phyloP scores from a whole-genome alignment of 2,329 filamentous ascomycete genomes.

The Fusarium bulbicola region DNA sequence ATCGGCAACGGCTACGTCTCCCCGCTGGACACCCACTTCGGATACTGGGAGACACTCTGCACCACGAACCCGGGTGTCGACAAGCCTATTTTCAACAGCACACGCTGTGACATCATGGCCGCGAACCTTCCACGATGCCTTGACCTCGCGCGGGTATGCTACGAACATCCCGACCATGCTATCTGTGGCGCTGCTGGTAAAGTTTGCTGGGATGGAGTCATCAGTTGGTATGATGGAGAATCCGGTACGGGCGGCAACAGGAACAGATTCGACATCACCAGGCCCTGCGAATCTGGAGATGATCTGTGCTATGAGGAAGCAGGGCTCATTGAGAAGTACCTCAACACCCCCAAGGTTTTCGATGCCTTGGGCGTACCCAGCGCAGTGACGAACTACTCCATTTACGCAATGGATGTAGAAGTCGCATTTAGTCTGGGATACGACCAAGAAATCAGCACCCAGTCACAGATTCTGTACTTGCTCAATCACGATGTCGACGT shows the following conservation, averaged over 20 bases:
- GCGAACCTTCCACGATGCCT: conserved; percentile 33
- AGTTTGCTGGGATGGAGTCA: conserved; percentile 23
- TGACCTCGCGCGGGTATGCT: conserved; percentile 24
- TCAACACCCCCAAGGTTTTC: background rate
- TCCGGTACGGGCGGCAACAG: background rate
- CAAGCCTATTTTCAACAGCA: conserved; percentile 25
- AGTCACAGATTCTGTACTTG: conserved; percentile 9
- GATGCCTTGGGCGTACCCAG: conserved; percentile 6
- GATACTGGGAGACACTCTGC: conserved; percentile 36
- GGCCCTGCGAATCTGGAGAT: background rate
- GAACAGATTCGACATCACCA: conserved; percentile 17
- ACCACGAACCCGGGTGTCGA: conserved; percentile 29
- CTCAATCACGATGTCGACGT: conserved; percentile 20
- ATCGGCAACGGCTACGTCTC: conserved; percentile 37
- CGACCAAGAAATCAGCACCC: conserved; percentile 18
- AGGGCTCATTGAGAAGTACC: background rate
- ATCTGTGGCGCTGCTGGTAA: conserved; percentile 22
- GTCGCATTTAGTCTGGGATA: background rate
- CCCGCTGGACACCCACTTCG: conserved; percentile 25
- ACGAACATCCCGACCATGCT: conserved; percentile 27
- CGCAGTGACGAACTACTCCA: background rate
- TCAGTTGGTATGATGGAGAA: conserved; percentile 1
- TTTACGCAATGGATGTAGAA: background rate
- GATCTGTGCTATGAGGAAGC: conserved; percentile 16
- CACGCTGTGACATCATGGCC: conserved; percentile 21